Percentiles rank a stretch among this genome's conserved stretches.
phyloP scores from a whole-genome alignment of 2,329 filamentous ascomycete species.

The Ophiobolus disseminans region DNA sequence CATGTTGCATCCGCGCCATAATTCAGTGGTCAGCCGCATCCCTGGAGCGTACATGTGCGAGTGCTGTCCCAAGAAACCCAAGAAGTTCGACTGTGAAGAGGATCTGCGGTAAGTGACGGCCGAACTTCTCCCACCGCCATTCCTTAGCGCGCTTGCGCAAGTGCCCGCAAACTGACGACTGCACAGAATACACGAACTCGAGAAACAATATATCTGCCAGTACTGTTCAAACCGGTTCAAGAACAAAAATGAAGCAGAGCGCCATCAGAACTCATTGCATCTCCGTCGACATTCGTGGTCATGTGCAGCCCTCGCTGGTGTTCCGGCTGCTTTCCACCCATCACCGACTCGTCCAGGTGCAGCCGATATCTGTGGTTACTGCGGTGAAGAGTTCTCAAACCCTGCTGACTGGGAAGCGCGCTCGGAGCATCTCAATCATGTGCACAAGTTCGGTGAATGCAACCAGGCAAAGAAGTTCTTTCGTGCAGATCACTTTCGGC shows the following conservation, averaged over 20 bases:
- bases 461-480: constrained; percentile 99
- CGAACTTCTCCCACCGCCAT: constrained; percentile 35
- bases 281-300: constrained; percentile 95
- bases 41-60: constrained; percentile 78
- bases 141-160: constrained; percentile 14
- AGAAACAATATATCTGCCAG: constrained; percentile 94
- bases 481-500: constrained; percentile 94
- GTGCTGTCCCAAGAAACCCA: constrained; percentile 96
- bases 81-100: constrained; percentile 86
- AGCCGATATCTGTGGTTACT: constrained; percentile 90
- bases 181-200: constrained; percentile 80
- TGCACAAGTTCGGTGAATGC: constrained; percentile 97
- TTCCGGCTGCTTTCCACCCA: constrained; percentile 84
- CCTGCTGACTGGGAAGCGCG: constrained; percentile 88
- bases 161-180: constrained; percentile 27
- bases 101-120: constrained; percentile 75
- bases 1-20: constrained; percentile 55
- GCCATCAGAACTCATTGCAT: constrained; percentile 94
- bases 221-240: constrained; percentile 97
- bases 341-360: constrained; percentile 68
- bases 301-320: constrained; percentile 79
- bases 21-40: constrained; percentile 58
- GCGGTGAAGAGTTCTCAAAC: constrained; percentile 89
- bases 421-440: constrained; percentile 83
- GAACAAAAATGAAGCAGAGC: constrained; percentile 97